These are phyloP conservation scores for Sclerotinia glacialis DNA, from an alignment of 2,329 filamentous ascomycete species.

Conservation along the genomic window DNA sequence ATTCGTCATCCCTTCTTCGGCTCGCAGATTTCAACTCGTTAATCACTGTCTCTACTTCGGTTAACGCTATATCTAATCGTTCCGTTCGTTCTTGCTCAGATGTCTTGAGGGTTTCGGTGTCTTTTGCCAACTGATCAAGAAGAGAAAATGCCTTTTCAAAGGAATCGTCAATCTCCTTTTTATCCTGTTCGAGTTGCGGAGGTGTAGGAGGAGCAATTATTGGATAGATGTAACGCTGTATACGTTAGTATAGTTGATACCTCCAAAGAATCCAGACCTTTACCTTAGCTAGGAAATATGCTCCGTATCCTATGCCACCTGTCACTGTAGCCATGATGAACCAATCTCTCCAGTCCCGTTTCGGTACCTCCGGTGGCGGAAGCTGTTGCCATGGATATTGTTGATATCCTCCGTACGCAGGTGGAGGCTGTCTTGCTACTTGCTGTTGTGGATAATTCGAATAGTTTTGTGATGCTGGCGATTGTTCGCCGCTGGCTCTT, in stretches of 20 bases:
- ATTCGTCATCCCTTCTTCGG: constrained; percentile 81
- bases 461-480: constrained; percentile 40
- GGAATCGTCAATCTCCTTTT: constrained; percentile 85
- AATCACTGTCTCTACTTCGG: constrained; percentile 82
- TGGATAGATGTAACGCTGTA: constrained; percentile 82
- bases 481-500: constrained; percentile 62
- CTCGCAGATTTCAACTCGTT: constrained; percentile 77
- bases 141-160: constrained; percentile 90
- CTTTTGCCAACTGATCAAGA: constrained; percentile 86
- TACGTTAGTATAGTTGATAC: not conserved
- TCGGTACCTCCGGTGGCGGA: constrained; percentile 59
- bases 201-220: constrained; percentile 91
- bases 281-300: constrained; percentile 86
- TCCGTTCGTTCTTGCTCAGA: constrained; percentile 83
- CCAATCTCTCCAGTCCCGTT: constrained; percentile 95
- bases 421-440: constrained; percentile 41
- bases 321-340: constrained; percentile 99
- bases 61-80: constrained; percentile 74
- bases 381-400: constrained; percentile 57
- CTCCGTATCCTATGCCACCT: constrained; percentile 81
- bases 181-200: constrained; percentile 91
- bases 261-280: constrained; percentile 18
- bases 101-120: constrained; percentile 83
- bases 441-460: constrained; percentile 47
- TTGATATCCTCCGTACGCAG: constrained; percentile 48